A percentile compares a stretch with the other conserved stretches of the same genome.
These are phyloP conservation scores for Trypanosoma avium DNA, from an alignment of 208 protist genomes.

Conservation along the genomic window DNA sequence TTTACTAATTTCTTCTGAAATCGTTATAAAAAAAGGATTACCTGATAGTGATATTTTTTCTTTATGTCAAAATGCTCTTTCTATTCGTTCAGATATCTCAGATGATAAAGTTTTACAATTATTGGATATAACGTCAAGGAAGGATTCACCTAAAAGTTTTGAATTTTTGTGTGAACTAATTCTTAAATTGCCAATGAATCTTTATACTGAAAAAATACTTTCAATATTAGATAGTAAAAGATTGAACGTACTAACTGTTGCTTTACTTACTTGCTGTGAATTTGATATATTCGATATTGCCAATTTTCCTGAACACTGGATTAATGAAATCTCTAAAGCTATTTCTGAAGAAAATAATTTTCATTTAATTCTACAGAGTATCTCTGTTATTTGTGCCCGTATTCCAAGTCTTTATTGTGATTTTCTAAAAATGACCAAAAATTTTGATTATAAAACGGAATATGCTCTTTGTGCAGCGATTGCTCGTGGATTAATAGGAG, in stretches of 20 bases:
- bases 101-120: slow-evolving; percentile 8
- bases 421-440: slow-evolving; percentile 13
- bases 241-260: slow-evolving; percentile 9
- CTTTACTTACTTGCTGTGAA: slow-evolving; percentile 17
- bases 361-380: slow-evolving; percentile 16
- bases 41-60: slow-evolving; percentile 21
- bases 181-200: background rate
- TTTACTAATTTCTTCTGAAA: slow-evolving; percentile 12
- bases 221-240: slow-evolving; percentile 1
- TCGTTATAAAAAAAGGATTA: background rate
- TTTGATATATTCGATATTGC: slow-evolving; percentile 10
- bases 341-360: background rate
- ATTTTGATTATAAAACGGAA: background rate
- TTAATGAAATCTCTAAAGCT: slow-evolving; percentile 10
- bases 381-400: slow-evolving; percentile 20
- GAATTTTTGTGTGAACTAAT: slow-evolving; percentile 29
- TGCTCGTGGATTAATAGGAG: slow-evolving; percentile 14
- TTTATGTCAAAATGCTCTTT: slow-evolving; percentile 18
- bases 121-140: background rate
- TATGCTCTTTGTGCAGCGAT: slow-evolving; percentile 11
- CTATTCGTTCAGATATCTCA: slow-evolving; percentile 5
- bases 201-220: background rate
- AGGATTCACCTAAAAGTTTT: slow-evolving; percentile 15
- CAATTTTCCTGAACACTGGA: background rate
- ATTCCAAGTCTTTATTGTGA: slow-evolving; percentile 3